Evolutionary conservation across 2,329 filamentous ascomycete genomes (phyloP), one percentile per base, ranked within the genome.

Genomic region (Coniochaeta sp.): DNA sequence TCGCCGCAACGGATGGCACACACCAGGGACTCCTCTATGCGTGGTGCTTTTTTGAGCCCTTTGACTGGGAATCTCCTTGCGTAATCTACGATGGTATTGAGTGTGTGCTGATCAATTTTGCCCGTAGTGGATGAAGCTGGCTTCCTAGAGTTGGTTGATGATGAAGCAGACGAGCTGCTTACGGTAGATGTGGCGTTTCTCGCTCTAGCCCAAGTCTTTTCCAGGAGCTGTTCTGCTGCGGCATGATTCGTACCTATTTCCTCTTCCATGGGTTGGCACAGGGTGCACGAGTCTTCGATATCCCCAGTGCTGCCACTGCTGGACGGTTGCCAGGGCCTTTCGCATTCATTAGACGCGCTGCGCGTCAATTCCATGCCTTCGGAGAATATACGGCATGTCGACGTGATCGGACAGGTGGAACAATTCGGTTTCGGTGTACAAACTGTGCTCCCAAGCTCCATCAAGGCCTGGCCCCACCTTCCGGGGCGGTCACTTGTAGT

Each of bases 361-460:
- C 72, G 71, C 28, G 76, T 59, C 0, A 69, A 64, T 2, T 72
- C 9, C 28, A 31, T 59, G 1, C 81, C 82, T 61, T 85, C 82
- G 3, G 66, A 67, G 64, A 80, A 84, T 0, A 76, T 80, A 6
- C 79, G 78, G 62, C 82, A 85, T 0, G 79, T 82, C 2, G 70
- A 68, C 0, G 72, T 79, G 55, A 85, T 74, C 1, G 82, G 82
- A 59, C 82, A 85, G 1, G 66, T 66, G 2, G 69, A 70, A 64
- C 85, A 88, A 58, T 81, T 79, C 1, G 85, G 85, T 64, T 81
- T 81, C 0, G 85, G 84, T 7, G 78, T 79, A 65, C 85, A 88
- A 1, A 87, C 68, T 0, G 85, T 88, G 63, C 83, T 86, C 3
- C 85, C 85, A 4, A 88, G 74, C 66, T 88, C 85, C 85, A 88